Evolutionary conservation across 805 yeast genomes (phyloP), one percentile per base, ranked within the genome.

Genomic region (Zygosaccharomyces bailii): DNA sequence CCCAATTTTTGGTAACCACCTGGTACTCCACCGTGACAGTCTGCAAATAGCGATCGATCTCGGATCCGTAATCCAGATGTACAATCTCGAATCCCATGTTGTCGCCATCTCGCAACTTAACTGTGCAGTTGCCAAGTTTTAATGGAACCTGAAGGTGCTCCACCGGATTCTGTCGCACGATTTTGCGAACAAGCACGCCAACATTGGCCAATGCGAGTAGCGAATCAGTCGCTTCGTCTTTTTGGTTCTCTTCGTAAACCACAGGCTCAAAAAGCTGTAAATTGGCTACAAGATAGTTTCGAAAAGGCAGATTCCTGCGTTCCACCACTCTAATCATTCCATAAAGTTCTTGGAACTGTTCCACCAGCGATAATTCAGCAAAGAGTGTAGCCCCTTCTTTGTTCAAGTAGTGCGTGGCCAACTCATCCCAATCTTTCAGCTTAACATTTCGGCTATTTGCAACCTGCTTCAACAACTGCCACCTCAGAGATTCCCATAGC

Each of bases 261-360:
- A 37, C 40, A 6, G 40, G 32, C 23, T 61, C 54, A 34, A 60
- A 65, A 30, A 57, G 34, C 17, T 55, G 53, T 39, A 55, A 39
- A 41, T 65, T 58, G 39, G 52, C 57, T 16, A 44, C 43, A n/a
- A 64, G 29, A 40, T 61, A 63, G 34, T 58, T 61, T 43, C 53
- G 59, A 37, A 64, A 57, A 3, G 52, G 55, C 38, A 56, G 44
- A 44, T 51, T 61, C 40, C 56, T 62, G 16, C 48, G 46, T 48
- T 65, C 68, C 31, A 60, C 54, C n/a, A 53, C 37, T 45, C 61
- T 63, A 18, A 63, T 47, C 11, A 63, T 44, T 14, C 54, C 46
- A 44, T 56, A 57, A 6, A 60, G 24, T 3, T 56, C 51, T 27
- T 59, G 49, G 30, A 65, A 64, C 42, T 62, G 63, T 31, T 59